Evolutionary conservation across 768 basidiomycete species (phyloP).

Genomic region (Boletellus sp.): DNA sequence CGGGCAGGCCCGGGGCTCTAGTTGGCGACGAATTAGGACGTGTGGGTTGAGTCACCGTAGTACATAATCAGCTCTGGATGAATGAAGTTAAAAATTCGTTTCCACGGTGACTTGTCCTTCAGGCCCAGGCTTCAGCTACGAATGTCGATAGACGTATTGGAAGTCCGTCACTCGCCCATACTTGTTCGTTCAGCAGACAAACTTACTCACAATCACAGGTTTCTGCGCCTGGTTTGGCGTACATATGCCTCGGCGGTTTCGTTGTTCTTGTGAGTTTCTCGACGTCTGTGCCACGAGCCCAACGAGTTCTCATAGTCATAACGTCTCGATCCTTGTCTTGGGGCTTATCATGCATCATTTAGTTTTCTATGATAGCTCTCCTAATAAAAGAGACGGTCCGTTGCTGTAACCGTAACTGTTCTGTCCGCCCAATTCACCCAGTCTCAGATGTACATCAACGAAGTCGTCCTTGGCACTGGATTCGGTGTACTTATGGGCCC

Average conservation of each 20-base stretch:
- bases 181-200: constrained; percentile 4
- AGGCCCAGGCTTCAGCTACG: too few relatives aligned
- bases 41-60: too few relatives aligned
- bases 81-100: too few relatives aligned
- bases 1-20: too few relatives aligned
- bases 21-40: too few relatives aligned
- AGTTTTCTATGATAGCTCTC: constrained; percentile 85
- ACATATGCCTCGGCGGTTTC: constrained; percentile 60
- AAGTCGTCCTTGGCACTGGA: constrained; percentile 86
- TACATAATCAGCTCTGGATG: too few relatives aligned
- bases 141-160: constrained; percentile 23
- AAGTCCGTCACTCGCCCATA: constrained; percentile 19
- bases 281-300: background rate
- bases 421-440: background rate
- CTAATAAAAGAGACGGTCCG: constrained; percentile 76
- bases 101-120: too few relatives aligned
- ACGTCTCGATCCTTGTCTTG: background rate
- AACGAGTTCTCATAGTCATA: background rate
- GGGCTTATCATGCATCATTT: background rate
- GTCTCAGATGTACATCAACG: constrained; percentile 76
- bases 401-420: background rate
- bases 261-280: constrained; percentile 39
- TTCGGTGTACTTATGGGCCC: constrained; percentile 66
- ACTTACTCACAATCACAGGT: constrained; percentile 40
- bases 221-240: constrained; percentile 50